Conservation (phyloP, 1,284 basidiomycete genomes). For the Trametes pubescens region DNA sequence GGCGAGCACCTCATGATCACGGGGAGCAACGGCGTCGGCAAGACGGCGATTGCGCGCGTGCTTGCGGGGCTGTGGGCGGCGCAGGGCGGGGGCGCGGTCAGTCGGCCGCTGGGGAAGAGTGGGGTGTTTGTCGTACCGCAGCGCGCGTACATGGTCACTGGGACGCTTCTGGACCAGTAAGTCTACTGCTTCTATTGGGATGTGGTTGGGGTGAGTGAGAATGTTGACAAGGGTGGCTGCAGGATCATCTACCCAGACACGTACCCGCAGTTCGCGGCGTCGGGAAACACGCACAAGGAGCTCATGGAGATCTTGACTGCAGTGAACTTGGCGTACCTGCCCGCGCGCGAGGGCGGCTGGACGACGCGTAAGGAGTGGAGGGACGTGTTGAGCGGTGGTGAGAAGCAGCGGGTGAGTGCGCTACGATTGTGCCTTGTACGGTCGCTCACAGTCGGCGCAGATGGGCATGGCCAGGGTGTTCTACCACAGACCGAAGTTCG, state of each 20-base stretch:
- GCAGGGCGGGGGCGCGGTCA: constrained; percentile 53
- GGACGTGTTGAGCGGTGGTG: constrained; percentile 93
- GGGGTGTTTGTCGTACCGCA: constrained; percentile 91
- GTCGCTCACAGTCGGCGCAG: constrained; percentile 45
- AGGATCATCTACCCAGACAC: constrained; percentile 86
- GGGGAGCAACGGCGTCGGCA: constrained; percentile 93
- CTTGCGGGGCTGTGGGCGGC: constrained; percentile 89
- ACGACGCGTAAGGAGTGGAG: constrained; percentile 94
- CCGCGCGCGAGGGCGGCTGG: constrained; percentile 91
- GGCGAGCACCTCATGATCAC: constrained; percentile 96
- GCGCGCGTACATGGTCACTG: constrained; percentile 89
- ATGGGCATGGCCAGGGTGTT: constrained; percentile 89
- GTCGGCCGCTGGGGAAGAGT: constrained; percentile 56
- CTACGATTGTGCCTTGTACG: background rate
- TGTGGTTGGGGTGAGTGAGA: background rate
- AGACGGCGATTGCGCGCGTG: constrained; percentile 92
- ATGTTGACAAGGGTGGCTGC: constrained; percentile 1
- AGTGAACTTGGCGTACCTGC: constrained; percentile 88
- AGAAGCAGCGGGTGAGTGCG: constrained; percentile 85
- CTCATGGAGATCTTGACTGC: constrained; percentile 78
- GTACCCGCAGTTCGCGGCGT: constrained; percentile 76
- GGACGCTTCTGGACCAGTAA: constrained; percentile 87
- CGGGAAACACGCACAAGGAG: constrained; percentile 72
- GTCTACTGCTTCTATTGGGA: constrained; percentile 37
- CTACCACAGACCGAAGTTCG: constrained; percentile 84